Conservation (phyloP, 331 rosid genomes). For the Telfairia occidentalis region DNA sequence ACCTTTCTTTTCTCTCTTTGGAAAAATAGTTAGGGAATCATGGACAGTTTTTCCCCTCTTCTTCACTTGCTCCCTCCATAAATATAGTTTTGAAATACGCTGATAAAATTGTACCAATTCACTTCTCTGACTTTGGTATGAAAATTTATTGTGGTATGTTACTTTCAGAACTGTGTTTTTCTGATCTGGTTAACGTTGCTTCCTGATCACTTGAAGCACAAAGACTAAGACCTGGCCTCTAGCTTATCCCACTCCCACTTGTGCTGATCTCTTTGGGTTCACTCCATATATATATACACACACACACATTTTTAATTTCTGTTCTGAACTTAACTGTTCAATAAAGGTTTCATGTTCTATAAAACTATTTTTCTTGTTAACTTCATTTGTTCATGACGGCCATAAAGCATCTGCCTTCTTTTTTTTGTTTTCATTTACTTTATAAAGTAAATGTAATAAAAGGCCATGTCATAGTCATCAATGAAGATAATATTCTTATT, state of each 20-base stretch:
- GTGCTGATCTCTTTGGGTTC: neutral
- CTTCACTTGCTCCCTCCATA: neutral
- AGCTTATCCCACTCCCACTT: neutral
- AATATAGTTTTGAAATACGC: neutral
- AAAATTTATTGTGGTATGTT: neutral
- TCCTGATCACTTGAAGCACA: neutral
- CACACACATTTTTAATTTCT: neutral
- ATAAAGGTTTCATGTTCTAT: neutral
- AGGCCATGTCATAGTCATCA: too few relatives aligned
- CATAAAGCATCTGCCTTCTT: neutral
- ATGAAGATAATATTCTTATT: too few relatives aligned
- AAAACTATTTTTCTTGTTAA: neutral
- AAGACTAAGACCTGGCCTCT: neutral
- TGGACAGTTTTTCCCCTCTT: neutral
- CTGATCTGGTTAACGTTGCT: neutral
- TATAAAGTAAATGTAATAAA: neutral
- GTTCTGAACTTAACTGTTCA: neutral
- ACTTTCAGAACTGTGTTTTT: neutral
- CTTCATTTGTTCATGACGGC: neutral
- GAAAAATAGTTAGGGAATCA: slow-evolving; percentile 49
- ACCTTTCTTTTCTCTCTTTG: slow-evolving; percentile 18
- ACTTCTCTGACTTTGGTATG: neutral
- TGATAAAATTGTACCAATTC: neutral
- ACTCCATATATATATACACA: neutral
- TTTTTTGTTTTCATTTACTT: neutral